phyloP scores from a whole-genome alignment of 1,284 basidiomycete genomes.

The Cutaneotrichosporon mucoides region DNA sequence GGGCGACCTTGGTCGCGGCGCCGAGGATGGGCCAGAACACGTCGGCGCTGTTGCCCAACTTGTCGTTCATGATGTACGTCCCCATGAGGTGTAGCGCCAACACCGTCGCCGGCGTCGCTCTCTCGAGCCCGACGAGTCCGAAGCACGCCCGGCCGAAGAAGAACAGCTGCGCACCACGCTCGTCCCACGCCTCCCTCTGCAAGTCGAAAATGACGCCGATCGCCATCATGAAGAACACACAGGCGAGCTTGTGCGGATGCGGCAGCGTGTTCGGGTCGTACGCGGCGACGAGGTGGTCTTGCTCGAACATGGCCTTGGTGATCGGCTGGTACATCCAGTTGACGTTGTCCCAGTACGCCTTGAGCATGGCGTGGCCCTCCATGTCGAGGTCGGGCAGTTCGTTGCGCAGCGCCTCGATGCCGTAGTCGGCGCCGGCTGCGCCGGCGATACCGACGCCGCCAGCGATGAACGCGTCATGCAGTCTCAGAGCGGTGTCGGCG shows the following conservation, averaged over 20 bases:
- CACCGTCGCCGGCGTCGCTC: conserved; percentile 44
- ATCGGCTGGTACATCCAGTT: conserved; percentile 48
- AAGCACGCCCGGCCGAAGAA: conserved; percentile 41
- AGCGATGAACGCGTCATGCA: conserved; percentile 2
- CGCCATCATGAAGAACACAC: conserved; percentile 47
- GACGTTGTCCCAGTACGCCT: conserved; percentile 48
- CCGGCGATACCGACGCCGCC: background rate
- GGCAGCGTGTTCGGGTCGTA: conserved; percentile 32
- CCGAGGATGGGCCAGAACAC: conserved; percentile 49
- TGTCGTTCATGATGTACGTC: conserved; percentile 45
- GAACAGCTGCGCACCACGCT: conserved; percentile 39
- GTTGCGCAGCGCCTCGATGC: conserved; percentile 1
- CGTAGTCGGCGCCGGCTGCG: too few relatives aligned
- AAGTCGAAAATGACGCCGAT: conserved; percentile 48
- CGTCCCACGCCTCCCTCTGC: conserved; percentile 40
- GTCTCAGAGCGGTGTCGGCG: conserved; percentile 1
- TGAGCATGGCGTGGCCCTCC: conserved; percentile 33
- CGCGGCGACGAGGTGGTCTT: conserved; percentile 39
- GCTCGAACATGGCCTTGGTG: conserved; percentile 40
- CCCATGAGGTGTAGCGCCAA: conserved; percentile 45
- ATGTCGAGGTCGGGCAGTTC: conserved; percentile 41
- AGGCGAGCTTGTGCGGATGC: conserved; percentile 46
- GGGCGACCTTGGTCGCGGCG: conserved; percentile 38
- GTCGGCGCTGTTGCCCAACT: conserved; percentile 40
- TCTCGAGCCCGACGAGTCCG: conserved; percentile 35